A percentile compares a stretch with the other conserved stretches of the same genome.
Evolutionary conservation across 2,329 filamentous ascomycete species (phyloP).

Genomic region (Pseudogymnoascus sp.): DNA sequence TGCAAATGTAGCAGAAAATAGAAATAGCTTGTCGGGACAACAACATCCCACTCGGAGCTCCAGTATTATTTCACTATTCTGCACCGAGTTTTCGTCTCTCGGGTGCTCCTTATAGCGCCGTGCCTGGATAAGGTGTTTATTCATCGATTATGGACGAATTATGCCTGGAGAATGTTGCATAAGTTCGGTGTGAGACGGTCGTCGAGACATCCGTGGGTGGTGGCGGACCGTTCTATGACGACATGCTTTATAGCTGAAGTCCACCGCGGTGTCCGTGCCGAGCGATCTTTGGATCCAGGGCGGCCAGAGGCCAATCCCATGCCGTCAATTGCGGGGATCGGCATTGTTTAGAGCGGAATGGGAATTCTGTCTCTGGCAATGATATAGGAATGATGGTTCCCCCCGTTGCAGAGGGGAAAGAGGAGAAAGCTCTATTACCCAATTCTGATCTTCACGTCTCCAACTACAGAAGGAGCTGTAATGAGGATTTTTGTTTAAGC

Average conservation of each 20-base stretch:
- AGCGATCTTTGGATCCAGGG: neutral
- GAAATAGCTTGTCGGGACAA: neutral
- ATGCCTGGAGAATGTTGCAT: neutral
- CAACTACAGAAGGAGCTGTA: neutral
- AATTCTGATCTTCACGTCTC: neutral
- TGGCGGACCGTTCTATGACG: conserved; percentile 3
- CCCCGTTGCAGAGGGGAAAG: neutral
- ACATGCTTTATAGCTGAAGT: neutral
- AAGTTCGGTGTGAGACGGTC: neutral
- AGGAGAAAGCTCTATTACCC: neutral
- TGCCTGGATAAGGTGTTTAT: neutral
- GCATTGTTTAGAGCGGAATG: neutral
- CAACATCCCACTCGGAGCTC: neutral
- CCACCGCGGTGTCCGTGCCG: neutral
- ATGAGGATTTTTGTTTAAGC: neutral
- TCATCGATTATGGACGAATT: conserved; percentile 5
- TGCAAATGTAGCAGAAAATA: neutral
- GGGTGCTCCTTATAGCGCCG: neutral
- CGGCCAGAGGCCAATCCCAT: neutral
- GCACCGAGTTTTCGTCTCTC: neutral
- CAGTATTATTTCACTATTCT: conserved; percentile 2
- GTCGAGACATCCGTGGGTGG: conserved; percentile 1
- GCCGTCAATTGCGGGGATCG: conserved; percentile 1
- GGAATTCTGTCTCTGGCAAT: conserved; percentile 2
- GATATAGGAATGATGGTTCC: neutral